Evolutionary conservation across 805 yeast species (phyloP).

Genomic region (Hanseniaspora thailandica): DNA sequence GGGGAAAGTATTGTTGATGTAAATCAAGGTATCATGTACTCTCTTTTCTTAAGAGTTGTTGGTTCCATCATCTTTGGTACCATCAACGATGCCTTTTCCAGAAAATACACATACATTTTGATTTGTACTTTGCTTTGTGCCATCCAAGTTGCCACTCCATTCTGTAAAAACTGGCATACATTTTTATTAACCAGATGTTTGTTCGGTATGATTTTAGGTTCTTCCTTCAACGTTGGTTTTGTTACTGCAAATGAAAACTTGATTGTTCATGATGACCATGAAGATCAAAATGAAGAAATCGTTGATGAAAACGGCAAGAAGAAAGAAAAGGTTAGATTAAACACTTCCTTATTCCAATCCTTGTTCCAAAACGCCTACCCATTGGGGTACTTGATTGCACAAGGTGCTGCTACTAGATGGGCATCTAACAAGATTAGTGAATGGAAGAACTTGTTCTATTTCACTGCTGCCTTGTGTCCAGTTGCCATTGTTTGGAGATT

Average conservation of each 20-base stretch:
- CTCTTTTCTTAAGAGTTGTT: slow-evolving; percentile 57
- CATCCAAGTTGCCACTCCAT: slow-evolving; percentile 56
- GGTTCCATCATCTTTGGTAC: slow-evolving; percentile 61
- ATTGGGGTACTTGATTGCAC: slow-evolving; percentile 55
- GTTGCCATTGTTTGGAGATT: slow-evolving; percentile 35
- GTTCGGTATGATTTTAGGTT: slow-evolving; percentile 65
- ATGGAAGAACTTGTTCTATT: slow-evolving; percentile 62
- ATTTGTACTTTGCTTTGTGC: slow-evolving; percentile 42
- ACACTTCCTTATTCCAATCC: slow-evolving; percentile 38
- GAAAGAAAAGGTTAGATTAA: slow-evolving; percentile 26
- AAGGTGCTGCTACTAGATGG: slow-evolving; percentile 53
- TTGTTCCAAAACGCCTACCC: slow-evolving; percentile 74
- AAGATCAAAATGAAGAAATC: slow-evolving; percentile 34
- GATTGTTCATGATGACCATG: slow-evolving; percentile 44
- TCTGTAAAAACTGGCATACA: slow-evolving; percentile 45
- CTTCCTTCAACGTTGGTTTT: slow-evolving; percentile 52
- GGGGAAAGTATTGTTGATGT: slow-evolving; percentile 36
- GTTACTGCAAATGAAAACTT: slow-evolving; percentile 59
- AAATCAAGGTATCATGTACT: slow-evolving; percentile 65
- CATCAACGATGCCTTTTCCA: slow-evolving; percentile 50
- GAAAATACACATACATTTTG: slow-evolving; percentile 52
- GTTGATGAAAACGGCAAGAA: slow-evolving; percentile 31
- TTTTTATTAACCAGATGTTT: slow-evolving; percentile 52
- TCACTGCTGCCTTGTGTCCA: slow-evolving; percentile 48
- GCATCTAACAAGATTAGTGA: slow-evolving; percentile 35